Conservation (phyloP, 441 rosid genomes). For the Syzygium malaccense region DNA sequence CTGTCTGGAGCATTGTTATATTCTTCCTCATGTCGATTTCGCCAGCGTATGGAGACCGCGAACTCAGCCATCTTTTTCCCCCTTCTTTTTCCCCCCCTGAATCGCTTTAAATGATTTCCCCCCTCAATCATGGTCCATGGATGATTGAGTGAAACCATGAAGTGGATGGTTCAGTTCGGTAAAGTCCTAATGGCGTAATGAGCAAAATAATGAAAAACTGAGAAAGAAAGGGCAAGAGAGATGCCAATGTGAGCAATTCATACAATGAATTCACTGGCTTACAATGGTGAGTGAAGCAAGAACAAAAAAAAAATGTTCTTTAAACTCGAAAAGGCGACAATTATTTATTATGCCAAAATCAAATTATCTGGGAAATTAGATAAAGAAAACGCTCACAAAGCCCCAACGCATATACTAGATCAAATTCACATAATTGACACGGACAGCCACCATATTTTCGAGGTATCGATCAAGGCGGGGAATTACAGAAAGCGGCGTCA, state of each 20-base stretch:
- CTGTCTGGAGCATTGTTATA: not conserved
- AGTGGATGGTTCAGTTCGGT: not conserved
- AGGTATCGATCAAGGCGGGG: too few relatives aligned
- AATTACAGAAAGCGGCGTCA: not conserved
- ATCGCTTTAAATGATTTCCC: not conserved
- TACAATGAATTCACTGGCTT: not conserved
- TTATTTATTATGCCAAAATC: not conserved
- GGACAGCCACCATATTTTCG: not conserved
- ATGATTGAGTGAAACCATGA: not conserved
- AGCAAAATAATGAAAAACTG: not conserved
- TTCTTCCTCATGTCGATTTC: not conserved
- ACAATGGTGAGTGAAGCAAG: not conserved
- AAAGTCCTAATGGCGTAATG: not conserved
- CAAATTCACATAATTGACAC: not conserved
- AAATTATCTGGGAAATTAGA: not conserved
- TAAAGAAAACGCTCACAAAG: not conserved
- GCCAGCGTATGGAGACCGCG: not conserved
- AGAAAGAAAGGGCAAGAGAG: not conserved
- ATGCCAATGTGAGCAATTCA: not conserved
- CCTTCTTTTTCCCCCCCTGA: not conserved
- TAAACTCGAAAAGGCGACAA: not conserved
- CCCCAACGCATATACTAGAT: too few relatives aligned
- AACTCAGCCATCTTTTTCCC: not conserved
- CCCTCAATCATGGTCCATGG: not conserved
- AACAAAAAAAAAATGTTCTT: not conserved